Evolutionary conservation across 2,329 filamentous ascomycete genomes (phyloP), one percentile per base, ranked within the genome.

Genomic region (Sclerotiophoma versabilis): DNA sequence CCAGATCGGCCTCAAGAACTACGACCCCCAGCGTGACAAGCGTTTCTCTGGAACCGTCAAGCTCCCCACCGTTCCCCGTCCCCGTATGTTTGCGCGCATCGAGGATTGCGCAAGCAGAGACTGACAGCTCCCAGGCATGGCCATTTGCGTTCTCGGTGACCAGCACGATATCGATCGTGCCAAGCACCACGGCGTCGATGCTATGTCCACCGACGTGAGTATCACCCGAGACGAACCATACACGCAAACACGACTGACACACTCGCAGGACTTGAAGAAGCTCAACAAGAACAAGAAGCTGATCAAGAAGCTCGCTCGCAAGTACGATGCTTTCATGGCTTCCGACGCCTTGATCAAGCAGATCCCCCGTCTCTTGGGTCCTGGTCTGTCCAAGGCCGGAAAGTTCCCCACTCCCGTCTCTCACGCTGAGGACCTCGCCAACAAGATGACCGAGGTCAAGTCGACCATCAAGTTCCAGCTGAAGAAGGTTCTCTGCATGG

Each of bases 221-320:
- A n/a, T n/a, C n/a, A n/a, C n/a, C n/a, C n/a, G n/a, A n/a, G n/a
- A n/a, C n/a, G n/a, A n/a, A n/a, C n/a, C n/a, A n/a, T n/a, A n/a
- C n/a, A n/a, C n/a, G n/a, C n/a, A n/a, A n/a, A n/a, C n/a, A n/a
- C n/a, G n/a, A n/a, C n/a, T n/a, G n/a, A n/a, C n/a, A n/a, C n/a
- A n/a, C n/a, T n/a, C n/a, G n/a, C n/a, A n/a, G 41, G 95, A 99
- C 83, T 84, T 99, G 84, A 99, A 99, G 91, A 99, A 99, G 90
- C 92, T 99, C 72, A 99, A 99, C 90, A 99, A 99, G 92, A 99
- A 99, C 92, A 98, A 99, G 91, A 99, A 99, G 90, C 89, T 98
- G 77, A 97, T 99, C 89, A 99, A 99, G 92, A 99, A 99, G 90
- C 91, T 99, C 70, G 95, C 95, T 65, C 92, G 93, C 88, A 99